Base-by-base conservation (phyloP, 108 stramenopile genomes). In the Fragilariopsis cylindrus region DNA sequence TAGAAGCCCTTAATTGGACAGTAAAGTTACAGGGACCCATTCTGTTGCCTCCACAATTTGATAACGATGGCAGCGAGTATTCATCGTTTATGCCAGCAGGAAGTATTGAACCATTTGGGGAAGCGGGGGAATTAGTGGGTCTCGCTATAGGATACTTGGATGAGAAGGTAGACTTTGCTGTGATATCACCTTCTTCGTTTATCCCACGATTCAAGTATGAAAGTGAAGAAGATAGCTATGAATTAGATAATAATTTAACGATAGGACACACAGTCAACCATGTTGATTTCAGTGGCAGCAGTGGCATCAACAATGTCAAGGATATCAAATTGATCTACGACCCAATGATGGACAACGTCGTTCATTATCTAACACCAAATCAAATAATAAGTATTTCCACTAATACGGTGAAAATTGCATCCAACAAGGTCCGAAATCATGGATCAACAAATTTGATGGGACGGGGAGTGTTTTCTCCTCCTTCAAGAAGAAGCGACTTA, bases 181-280 rank as follows among this genome's bases (percentile, higher is more conserved):
- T 89, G 13, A 16, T 88, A 3, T 80, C 89, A 5, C 86, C 87
- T 41, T 79, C 80, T 4, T 49, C 77, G n/a, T 57, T 90, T 7
- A 57, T 93, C 21, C 90, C 92, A 9, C 74, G 90, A 64, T 93
- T 93, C 65, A 65, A 72, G 3, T 86, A 84, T 47, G 92, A 93
- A 74, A 76, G 73, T 49, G 58, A 57, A 39, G 71, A 70, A 18
- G 90, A 90, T 82, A 57, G 69, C n/a, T 64, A 70, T n/a, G 65
- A 70, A 18, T 62, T 93, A 42, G 87, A 90, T 71, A 82, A 83
- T 41, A 58, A 77, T 39, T 65, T 91, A 9, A 72, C 76, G 12
- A 69, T 79, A 49, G 87, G 85, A 5, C 70, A 77, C 40, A 69
- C 77, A 30, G 76, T 91, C 9, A 84, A 90, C 53, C 75, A 71